phyloP scores from a whole-genome alignment of 2,329 filamentous ascomycete genomes.

The Huntiella omanensis region DNA sequence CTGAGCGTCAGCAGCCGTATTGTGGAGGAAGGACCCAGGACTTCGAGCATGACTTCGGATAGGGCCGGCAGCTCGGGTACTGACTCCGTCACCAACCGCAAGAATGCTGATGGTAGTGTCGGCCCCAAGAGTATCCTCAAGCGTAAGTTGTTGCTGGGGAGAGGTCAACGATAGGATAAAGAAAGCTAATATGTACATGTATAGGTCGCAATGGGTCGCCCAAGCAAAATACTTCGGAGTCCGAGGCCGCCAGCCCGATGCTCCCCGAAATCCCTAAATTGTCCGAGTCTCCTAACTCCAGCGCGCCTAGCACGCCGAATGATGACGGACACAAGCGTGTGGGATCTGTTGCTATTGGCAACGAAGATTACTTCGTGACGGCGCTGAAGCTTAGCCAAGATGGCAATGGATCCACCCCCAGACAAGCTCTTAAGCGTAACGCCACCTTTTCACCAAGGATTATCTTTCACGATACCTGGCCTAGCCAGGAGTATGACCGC shows the following conservation, averaged over 20 bases:
- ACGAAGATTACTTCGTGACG: slow-evolving; percentile 78
- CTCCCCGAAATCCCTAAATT: slow-evolving; percentile 43
- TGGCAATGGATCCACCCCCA: slow-evolving; percentile 69
- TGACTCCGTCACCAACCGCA: slow-evolving; percentile 46
- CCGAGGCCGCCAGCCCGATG: slow-evolving; percentile 14
- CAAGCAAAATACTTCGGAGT: slow-evolving; percentile 2
- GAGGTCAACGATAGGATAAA: background rate
- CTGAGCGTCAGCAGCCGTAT: background rate
- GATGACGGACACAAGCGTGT: slow-evolving; percentile 55
- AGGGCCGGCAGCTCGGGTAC: slow-evolving; percentile 37
- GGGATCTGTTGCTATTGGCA: slow-evolving; percentile 55
- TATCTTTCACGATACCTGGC: slow-evolving; percentile 93
- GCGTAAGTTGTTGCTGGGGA: slow-evolving; percentile 30
- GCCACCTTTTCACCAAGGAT: slow-evolving; percentile 79
- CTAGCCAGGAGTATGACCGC: slow-evolving; percentile 85
- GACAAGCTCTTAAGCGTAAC: slow-evolving; percentile 41
- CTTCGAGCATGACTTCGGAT: slow-evolving; percentile 38
- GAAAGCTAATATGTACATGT: background rate
- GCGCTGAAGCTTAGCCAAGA: slow-evolving; percentile 55
- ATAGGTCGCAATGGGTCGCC: slow-evolving; percentile 7
- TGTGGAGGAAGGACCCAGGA: slow-evolving; percentile 48
- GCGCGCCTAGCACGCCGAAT: slow-evolving; percentile 70
- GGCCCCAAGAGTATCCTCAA: slow-evolving; percentile 83
- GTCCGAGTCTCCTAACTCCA: slow-evolving; percentile 66
- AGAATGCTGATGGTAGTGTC: slow-evolving; percentile 36